A percentile compares a stretch with the other conserved stretches of the same genome.
Evolutionary conservation across 192 early-diverging fungal genomes (phyloP).

Genomic region (Linnemannia hyalina): DNA sequence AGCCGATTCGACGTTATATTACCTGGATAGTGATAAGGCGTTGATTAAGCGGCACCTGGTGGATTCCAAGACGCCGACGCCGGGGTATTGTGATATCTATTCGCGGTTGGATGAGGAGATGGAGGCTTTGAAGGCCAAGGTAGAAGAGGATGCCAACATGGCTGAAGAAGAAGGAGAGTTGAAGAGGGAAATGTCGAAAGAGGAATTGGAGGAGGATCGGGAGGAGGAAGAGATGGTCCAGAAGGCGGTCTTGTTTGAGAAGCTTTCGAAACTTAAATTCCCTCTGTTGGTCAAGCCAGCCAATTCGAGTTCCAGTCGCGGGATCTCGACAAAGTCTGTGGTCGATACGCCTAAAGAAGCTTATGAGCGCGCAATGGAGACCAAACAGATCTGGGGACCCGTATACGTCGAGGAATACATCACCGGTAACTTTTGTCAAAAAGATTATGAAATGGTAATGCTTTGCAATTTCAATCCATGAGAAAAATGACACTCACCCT

Average conservation of each 20-base stretch:
- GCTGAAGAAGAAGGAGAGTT: background rate
- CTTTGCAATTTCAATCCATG: background rate
- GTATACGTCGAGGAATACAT: constrained; percentile 54
- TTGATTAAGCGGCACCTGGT: constrained; percentile 38
- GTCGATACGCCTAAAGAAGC: constrained; percentile 44
- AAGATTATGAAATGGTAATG: background rate
- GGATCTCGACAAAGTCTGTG: constrained; percentile 36
- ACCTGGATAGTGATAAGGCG: constrained; percentile 44
- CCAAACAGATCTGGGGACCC: constrained; percentile 38
- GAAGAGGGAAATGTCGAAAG: background rate
- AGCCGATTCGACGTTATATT: constrained; percentile 30
- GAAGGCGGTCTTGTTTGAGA: constrained; percentile 9
- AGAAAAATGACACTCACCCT: background rate
- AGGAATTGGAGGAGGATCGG: background rate
- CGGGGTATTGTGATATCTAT: constrained; percentile 42
- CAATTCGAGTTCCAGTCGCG: constrained; percentile 42
- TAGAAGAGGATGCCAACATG: background rate
- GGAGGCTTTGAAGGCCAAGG: background rate
- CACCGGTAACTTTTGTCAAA: constrained; percentile 2
- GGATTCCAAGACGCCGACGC: constrained; percentile 15
- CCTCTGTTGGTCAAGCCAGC: constrained; percentile 41
- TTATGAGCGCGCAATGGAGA: constrained; percentile 34
- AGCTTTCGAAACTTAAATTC: constrained; percentile 27
- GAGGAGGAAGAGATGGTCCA: constrained; percentile 9
- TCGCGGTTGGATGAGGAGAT: background rate